Conservation (phyloP, 805 yeast genomes). For the Monosporozyma aerobia region DNA sequence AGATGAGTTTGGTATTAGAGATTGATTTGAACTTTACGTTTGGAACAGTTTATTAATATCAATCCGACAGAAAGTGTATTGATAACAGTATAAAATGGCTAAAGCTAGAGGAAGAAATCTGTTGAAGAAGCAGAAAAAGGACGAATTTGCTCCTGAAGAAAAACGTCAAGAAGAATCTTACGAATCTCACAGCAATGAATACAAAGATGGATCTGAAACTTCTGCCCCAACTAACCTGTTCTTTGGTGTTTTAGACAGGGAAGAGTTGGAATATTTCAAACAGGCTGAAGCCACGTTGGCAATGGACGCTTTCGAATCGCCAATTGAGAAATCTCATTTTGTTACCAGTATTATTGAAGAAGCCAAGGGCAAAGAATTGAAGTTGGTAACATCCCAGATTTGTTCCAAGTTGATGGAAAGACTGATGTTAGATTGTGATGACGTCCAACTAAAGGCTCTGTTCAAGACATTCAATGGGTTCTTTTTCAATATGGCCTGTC, state of each 20-base stretch:
- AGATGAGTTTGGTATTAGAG: slow-evolving; percentile 10
- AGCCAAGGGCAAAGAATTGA: slow-evolving; percentile 79
- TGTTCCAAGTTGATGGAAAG: slow-evolving; percentile 91
- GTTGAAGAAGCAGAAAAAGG: slow-evolving; percentile 23
- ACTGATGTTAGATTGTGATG: slow-evolving; percentile 56
- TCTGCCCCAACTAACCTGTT: slow-evolving; percentile 36
- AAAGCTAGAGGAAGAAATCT: slow-evolving; percentile 38
- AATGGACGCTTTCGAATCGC: slow-evolving; percentile 62
- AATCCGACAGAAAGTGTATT: background rate
- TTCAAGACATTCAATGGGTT: slow-evolving; percentile 65
- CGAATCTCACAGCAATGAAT: slow-evolving; percentile 7
- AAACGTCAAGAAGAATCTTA: slow-evolving; percentile 7
- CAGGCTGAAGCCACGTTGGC: slow-evolving; percentile 84
- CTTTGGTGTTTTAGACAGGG: slow-evolving; percentile 78
- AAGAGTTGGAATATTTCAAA: slow-evolving; percentile 84
- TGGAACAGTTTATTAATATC: background rate
- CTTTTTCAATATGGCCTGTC: slow-evolving; percentile 66
- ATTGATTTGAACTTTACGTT: background rate
- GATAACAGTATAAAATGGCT: slow-evolving; percentile 5
- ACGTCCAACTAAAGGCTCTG: slow-evolving; percentile 53
- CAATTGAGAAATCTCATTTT: slow-evolving; percentile 67
- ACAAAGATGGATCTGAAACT: slow-evolving; percentile 8
- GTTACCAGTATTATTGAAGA: slow-evolving; percentile 76
- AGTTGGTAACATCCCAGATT: slow-evolving; percentile 86
- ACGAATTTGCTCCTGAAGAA: slow-evolving; percentile 14